Evolutionary conservation across 495 filamentous ascomycete genomes (phyloP), one percentile per base, ranked within the genome.

Genomic region (Penicillium taxi): DNA sequence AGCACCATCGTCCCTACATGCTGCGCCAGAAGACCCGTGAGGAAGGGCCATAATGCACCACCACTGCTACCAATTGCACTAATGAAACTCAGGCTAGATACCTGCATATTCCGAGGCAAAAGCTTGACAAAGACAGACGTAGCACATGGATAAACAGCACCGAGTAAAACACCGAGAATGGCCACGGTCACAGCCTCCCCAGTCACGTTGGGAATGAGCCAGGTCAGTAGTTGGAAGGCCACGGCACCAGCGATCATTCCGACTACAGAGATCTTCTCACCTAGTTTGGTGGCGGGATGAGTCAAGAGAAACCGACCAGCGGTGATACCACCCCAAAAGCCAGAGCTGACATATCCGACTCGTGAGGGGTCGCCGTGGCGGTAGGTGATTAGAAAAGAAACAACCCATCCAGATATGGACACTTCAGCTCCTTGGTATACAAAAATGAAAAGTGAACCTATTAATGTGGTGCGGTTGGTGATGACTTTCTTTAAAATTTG

Each of bases 321-420:
- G 5, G 64, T 86, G 39, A 93, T 82, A 28, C 84, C 84, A 6
- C 57, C 82, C 86, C 86, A 89, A 59, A 89, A 93, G 4, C 84
- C 86, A 1, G 83, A 67, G 14, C 82, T 87, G 3, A 90, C 84
- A 52, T 87, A 89, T 11, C 86, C 85, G 6, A 88, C 81, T 3
- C 66, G 61, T 6, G 69, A 59, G 2, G 81, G 81, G 39, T 79
- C 61, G 8, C 82, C 82, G 47, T 74, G 57, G 13, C 85, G 81
- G 38, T 76, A 72, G 22, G 63, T 72, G 54, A 88, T 82, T 22
- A 89, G 59, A 64, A 86, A 87, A 3, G 80, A 82, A 29, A 87
- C 83, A 11, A 87, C 77, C 87, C 84, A 93, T 15, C 84, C 79
- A 0, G 82, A 84, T 47, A 84, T 77, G 13, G 74, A 77, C 5